A percentile compares a stretch with the other conserved stretches of the same genome.
phyloP scores from a whole-genome alignment of 23 red algal genomes.

The Chondrus crispus region DNA sequence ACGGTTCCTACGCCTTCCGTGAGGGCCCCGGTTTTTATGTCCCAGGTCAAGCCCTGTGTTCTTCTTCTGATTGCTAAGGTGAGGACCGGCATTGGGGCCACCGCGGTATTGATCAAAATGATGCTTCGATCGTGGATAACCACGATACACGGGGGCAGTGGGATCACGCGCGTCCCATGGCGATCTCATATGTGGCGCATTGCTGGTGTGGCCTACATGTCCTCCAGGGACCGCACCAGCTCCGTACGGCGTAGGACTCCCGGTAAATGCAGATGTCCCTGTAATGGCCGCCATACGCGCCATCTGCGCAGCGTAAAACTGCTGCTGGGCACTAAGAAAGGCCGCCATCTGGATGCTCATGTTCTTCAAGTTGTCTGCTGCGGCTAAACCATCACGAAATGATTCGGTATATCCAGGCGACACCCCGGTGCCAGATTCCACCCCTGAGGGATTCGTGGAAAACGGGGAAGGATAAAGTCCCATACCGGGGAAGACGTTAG shows the following conservation, averaged over 20 bases:
- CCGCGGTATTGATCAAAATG: conserved; percentile 52
- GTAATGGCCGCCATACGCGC: conserved; percentile 75
- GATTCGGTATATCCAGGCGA: conserved; percentile 21
- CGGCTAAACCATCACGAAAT: conserved; percentile 48
- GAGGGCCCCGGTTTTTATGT: conserved; percentile 30
- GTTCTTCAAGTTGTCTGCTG: conserved; percentile 67
- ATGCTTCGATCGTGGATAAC: conserved; percentile 4
- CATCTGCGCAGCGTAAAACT: conserved; percentile 50
- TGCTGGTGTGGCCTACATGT: background rate
- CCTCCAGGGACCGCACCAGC: background rate
- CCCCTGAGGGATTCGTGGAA: conserved; percentile 16
- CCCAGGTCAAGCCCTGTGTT: conserved; percentile 10
- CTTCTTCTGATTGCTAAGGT: conserved; percentile 26
- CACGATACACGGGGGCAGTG: background rate
- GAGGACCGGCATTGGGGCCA: background rate
- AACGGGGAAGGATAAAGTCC: conserved; percentile 52
- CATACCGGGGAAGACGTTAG: conserved; percentile 32
- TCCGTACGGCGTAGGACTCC: background rate
- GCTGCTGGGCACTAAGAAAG: conserved; percentile 73
- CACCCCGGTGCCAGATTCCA: background rate
- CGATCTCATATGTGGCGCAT: conserved; percentile 7
- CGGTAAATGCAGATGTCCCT: conserved; percentile 22
- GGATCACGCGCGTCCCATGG: conserved; percentile 46
- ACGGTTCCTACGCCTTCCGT: conserved; percentile 26
- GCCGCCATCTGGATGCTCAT: conserved; percentile 81